Evolutionary conservation across 306 rosid species (phyloP), one percentile per base, ranked within the genome.

Genomic region (Fragaria nilgerrensis): DNA sequence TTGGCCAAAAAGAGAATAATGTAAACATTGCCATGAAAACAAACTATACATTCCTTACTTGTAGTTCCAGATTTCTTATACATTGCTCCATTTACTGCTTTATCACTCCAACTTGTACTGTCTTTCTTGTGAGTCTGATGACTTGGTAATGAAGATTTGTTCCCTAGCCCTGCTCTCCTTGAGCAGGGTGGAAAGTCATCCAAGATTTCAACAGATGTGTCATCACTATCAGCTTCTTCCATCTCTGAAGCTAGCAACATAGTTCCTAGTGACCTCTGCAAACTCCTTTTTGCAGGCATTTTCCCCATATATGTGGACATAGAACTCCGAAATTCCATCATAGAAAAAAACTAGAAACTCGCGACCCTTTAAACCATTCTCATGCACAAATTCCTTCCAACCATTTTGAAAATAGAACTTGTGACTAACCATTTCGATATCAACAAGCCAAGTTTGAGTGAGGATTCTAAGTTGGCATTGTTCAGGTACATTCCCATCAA

Each of bases 241-340:
- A 20, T 53, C 15, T 58, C 7, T 58, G 68, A 9, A 62, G n/a
- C 68, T 62, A 36, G 20, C 68, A 63, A 29, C 68, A 63, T 32
- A 6, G 17, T 32, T 32, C 1, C 62, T 32, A 32, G n/a, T 20
- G 1, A 14, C 75, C 45, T 2, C 36, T 10, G 12, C 47, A 52
- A 34, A 34, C 65, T 10, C 20, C 64, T 36, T 72, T 20, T 32
- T 52, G 76, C 76, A 72, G 9, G 79, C 73, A 69, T 48, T 36
- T 73, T 50, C 74, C 19, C 68, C 82, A 22, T 68, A 84, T 73
- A 80, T 61, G 49, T 58, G n/a, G 39, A 84, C 84, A 68, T 52
- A 25, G 48, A 80, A 84, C n/a, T 39, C 3, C 5, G 25, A 49
- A 34, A 69, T 41, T 7, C 82, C 82, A 4, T 48, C 47, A 64